These are phyloP conservation scores for Colletotrichum orbiculare DNA, from an alignment of 2,329 filamentous ascomycete species.

Conservation along the genomic window DNA sequence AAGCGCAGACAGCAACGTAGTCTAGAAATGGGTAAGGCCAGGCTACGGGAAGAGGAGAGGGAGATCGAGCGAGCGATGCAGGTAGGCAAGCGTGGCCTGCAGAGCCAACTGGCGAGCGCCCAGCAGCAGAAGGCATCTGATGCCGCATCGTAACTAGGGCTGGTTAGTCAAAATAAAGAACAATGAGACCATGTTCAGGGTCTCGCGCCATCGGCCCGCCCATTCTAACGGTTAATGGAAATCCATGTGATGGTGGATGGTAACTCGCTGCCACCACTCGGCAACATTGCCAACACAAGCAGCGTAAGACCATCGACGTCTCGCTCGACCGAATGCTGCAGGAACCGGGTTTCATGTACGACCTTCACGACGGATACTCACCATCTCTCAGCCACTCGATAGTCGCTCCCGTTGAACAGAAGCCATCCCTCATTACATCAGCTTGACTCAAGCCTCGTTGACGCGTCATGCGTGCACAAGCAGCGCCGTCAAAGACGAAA, in stretches of 20 bases:
- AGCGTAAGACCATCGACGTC: conserved; percentile 6
- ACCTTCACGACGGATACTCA: not conserved
- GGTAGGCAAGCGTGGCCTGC: conserved; percentile 73
- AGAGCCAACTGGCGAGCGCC: conserved; percentile 64
- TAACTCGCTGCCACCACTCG: not conserved
- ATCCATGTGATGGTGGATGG: conserved; percentile 5
- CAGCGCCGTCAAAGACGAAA: not conserved
- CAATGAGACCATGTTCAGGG: conserved; percentile 2
- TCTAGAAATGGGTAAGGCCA: conserved; percentile 69
- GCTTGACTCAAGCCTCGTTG: conserved; percentile 19
- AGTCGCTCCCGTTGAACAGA: not conserved
- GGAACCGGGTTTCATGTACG: conserved; percentile 33
- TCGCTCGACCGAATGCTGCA: conserved; percentile 29
- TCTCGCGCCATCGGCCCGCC: not conserved
- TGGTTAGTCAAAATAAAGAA: conserved; percentile 4
- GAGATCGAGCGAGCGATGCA: conserved; percentile 77
- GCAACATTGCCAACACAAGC: conserved; percentile 19
- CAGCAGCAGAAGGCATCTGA: conserved; percentile 37
- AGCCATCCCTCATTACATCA: conserved; percentile 22
- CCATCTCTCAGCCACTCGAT: not conserved
- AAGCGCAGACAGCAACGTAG: conserved; percentile 69
- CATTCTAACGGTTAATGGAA: conserved; percentile 5
- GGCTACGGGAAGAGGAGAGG: conserved; percentile 73
- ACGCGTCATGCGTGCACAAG: conserved; percentile 12
- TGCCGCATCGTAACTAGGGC: conserved; percentile 16